Evolutionary conservation across 2,329 filamentous ascomycete species (phyloP).

Genomic region (Aspergillus nomiae): DNA sequence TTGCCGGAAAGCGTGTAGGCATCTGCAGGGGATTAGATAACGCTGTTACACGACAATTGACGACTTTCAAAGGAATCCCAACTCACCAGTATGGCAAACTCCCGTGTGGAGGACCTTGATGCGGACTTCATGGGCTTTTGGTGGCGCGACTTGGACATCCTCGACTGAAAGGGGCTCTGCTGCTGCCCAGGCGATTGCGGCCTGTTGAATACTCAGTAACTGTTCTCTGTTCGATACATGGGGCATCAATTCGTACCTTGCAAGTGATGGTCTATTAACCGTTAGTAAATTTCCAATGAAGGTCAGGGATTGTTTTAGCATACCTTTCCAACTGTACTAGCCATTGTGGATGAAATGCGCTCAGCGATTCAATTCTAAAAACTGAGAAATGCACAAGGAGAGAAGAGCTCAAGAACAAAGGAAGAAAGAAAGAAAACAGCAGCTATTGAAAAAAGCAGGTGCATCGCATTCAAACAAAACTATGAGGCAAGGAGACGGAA

Average conservation of each 20-base stretch:
- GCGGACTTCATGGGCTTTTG: constrained; percentile 89
- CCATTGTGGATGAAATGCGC: background rate
- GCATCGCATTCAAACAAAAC: background rate
- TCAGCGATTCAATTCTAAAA: too few species aligned
- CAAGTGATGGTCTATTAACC: constrained; percentile 82
- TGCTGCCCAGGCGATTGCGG: constrained; percentile 95
- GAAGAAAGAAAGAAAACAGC: background rate
- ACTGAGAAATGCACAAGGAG: background rate
- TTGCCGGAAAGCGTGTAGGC: constrained; percentile 95
- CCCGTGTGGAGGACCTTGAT: constrained; percentile 97
- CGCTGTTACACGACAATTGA: background rate
- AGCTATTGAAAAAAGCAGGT: background rate
- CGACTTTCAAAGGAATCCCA: background rate
- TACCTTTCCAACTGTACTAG: constrained; percentile 11
- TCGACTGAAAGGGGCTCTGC: constrained; percentile 87
- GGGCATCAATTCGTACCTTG: constrained; percentile 56
- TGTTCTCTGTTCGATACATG: background rate
- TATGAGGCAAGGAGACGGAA: background rate
- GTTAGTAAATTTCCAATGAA: background rate
- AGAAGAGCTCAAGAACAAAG: background rate
- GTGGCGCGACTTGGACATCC: constrained; percentile 87
- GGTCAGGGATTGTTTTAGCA: background rate
- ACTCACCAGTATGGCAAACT: constrained; percentile 90
- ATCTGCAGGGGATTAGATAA: constrained; percentile 54
- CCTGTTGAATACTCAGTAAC: constrained; percentile 44